Conservation (phyloP, 2,329 filamentous ascomycete genomes). For the Sporothrix dimorphospora region DNA sequence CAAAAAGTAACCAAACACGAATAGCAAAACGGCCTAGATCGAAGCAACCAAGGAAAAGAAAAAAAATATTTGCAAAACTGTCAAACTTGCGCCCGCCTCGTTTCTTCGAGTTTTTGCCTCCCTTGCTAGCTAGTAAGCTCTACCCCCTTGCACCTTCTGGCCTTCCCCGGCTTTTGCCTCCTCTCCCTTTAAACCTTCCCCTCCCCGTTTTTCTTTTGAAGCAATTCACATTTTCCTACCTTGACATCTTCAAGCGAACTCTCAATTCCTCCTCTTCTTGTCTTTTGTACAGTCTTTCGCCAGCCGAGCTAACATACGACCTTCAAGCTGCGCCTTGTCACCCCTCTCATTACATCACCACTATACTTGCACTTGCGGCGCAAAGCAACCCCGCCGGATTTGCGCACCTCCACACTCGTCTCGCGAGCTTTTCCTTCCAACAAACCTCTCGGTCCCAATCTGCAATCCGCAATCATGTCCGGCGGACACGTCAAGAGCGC, state of each 20-base stretch:
- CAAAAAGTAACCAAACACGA: constrained; percentile 19
- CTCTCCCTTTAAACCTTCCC: constrained; percentile 3
- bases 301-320: background rate
- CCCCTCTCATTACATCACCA: constrained; percentile 14
- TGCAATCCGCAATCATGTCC: constrained; percentile 63
- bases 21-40: constrained; percentile 20
- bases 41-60: background rate
- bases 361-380: background rate
- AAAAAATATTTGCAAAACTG: background rate
- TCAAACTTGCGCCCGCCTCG: constrained; percentile 14
- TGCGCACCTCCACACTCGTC: background rate
- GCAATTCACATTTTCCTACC: background rate
- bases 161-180: constrained; percentile 1
- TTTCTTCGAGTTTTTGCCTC: background rate
- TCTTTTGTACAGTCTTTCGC: background rate
- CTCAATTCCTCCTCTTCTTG: background rate
- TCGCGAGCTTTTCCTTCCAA: background rate
- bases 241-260: background rate
- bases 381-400: constrained; percentile 8
- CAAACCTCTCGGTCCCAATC: background rate
- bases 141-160: background rate
- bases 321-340: background rate
- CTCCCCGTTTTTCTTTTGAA: background rate
- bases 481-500: constrained; percentile 73
- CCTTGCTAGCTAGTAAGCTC: constrained; percentile 7